A percentile compares a stretch with the other conserved stretches of the same genome.
These are phyloP conservation scores for Spiraea crenata DNA, from an alignment of 331 rosid species.

Conservation along the genomic window DNA sequence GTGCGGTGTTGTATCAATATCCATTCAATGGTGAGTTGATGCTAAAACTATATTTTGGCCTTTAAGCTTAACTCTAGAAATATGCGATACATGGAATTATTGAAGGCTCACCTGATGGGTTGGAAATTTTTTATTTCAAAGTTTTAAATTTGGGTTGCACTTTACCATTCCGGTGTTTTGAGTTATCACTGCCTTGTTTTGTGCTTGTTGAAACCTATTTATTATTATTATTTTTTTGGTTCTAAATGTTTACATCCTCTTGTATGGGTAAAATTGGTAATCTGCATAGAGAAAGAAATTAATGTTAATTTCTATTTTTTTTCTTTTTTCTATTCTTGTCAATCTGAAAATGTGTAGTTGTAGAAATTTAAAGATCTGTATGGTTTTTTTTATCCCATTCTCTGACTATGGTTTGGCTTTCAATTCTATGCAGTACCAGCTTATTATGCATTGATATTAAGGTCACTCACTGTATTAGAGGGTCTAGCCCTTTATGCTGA, in stretches of 20 bases:
- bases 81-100: not conserved
- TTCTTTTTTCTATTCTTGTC: conserved; percentile 12
- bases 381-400: not conserved
- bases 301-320: not conserved
- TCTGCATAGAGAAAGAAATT: not conserved
- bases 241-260: not conserved
- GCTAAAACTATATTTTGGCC: conserved; percentile 2
- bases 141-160: not conserved
- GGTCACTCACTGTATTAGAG: conserved; percentile 94
- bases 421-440: conserved; percentile 71
- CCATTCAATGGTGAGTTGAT: conserved; percentile 85
- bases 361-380: conserved; percentile 13
- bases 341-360: conserved; percentile 18
- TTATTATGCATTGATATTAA: conserved; percentile 86
- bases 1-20: conserved; percentile 83
- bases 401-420: conserved; percentile 27
- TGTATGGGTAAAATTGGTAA: no score
- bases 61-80: conserved; percentile 1
- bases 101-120: not conserved
- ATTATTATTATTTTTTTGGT: not conserved
- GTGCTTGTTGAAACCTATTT: not conserved
- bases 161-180: not conserved
- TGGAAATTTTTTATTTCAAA: not conserved
- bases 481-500: conserved; percentile 96
- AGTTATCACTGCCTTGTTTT: not conserved